Conservation (phyloP, 148 eudicot genomes). For the Vaccinium darrowii region DNA sequence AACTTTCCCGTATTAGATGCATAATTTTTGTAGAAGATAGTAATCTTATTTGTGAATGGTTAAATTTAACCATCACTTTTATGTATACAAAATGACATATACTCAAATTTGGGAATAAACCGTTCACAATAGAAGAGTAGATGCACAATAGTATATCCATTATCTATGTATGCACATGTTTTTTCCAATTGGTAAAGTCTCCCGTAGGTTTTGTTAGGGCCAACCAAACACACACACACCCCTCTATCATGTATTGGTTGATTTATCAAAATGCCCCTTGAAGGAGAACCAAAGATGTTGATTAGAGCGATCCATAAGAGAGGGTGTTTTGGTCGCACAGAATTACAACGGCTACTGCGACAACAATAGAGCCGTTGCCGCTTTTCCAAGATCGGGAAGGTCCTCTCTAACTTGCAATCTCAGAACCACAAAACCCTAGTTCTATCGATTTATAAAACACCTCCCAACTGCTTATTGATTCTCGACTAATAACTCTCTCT, state of each 20-base stretch:
- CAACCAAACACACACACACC: neutral
- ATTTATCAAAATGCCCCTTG: neutral
- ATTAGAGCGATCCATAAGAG: neutral
- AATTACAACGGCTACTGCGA: conserved; percentile 25
- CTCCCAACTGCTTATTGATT: neutral
- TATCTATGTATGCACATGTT: neutral
- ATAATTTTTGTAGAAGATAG: neutral
- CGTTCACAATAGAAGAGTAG: too few species aligned
- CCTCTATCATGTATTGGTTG: neutral
- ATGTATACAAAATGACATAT: neutral
- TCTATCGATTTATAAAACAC: conserved; percentile 8
- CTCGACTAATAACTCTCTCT: neutral
- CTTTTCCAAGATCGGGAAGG: neutral
- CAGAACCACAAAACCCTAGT: neutral
- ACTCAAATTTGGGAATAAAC: neutral
- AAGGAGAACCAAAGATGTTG: neutral
- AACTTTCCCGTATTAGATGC: neutral
- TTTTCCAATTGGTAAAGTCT: neutral
- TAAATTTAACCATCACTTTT: neutral
- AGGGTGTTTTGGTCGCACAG: conserved; percentile 20
- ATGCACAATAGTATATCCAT: too few species aligned
- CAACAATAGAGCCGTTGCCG: conserved; percentile 25
- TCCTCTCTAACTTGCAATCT: neutral
- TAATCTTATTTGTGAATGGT: neutral
- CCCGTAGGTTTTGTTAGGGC: neutral